A percentile compares a stretch with the other conserved stretches of the same genome.
Conservation (phyloP, 2,329 filamentous ascomycete species). For the Aphanoascus verrucosus region DNA sequence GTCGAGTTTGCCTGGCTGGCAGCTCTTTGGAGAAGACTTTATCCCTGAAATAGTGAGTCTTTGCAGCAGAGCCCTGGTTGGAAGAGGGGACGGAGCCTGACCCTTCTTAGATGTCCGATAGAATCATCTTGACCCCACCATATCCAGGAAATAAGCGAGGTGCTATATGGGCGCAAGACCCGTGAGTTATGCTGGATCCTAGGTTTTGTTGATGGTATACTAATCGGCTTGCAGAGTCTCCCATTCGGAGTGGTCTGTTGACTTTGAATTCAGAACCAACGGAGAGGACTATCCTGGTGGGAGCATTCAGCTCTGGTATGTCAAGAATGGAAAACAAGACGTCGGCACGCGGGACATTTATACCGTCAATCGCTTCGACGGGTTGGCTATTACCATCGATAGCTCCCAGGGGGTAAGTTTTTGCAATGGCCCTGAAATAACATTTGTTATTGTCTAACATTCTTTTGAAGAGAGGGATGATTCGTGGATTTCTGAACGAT, state of each 20-base stretch:
- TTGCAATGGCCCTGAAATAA: not conserved
- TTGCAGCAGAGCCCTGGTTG: too few relatives aligned
- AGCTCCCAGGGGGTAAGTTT: constrained; percentile 54
- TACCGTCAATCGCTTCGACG: constrained; percentile 74
- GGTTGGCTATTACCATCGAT: constrained; percentile 78
- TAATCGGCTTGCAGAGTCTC: constrained; percentile 24
- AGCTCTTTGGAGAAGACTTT: constrained; percentile 45
- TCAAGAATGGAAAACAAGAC: constrained; percentile 53
- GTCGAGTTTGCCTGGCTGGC: constrained; percentile 46
- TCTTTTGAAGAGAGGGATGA: constrained; percentile 46
- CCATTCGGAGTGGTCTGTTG: constrained; percentile 63
- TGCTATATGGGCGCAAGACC: constrained; percentile 64
- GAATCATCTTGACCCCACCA: constrained; percentile 80
- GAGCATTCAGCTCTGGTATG: constrained; percentile 90
- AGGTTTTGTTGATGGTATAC: not conserved
- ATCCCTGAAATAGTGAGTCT: constrained; percentile 41
- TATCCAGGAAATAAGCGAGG: constrained; percentile 76
- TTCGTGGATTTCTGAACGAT: constrained; percentile 91
- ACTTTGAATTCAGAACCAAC: constrained; percentile 77
- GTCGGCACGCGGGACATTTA: constrained; percentile 71
- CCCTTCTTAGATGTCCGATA: constrained; percentile 59
- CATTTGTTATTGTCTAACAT: not conserved
- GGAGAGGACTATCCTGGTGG: constrained; percentile 77
- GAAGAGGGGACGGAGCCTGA: not conserved
- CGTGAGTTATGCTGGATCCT: constrained; percentile 25